These are phyloP conservation scores for Colletotrichum tanaceti DNA, from an alignment of 2,329 filamentous ascomycete genomes.

Conservation along the genomic window DNA sequence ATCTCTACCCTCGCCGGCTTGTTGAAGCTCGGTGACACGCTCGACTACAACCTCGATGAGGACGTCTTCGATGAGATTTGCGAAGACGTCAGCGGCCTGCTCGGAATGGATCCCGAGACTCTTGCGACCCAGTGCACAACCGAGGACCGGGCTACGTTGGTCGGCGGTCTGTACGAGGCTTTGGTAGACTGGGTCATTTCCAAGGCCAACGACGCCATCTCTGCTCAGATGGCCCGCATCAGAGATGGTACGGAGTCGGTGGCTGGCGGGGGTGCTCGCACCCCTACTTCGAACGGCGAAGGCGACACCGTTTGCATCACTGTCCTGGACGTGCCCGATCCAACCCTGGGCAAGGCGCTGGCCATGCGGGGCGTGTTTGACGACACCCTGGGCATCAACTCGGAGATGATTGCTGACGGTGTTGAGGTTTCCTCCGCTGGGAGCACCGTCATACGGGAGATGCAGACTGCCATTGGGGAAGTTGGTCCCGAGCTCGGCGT, in stretches of 20 bases:
- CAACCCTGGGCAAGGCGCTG: slow-evolving; percentile 85
- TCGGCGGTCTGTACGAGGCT: slow-evolving; percentile 90
- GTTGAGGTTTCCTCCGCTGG: slow-evolving; percentile 79
- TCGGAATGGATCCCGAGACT: slow-evolving; percentile 88
- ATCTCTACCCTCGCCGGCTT: slow-evolving; percentile 88
- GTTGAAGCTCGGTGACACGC: slow-evolving; percentile 89
- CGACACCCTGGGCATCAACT: slow-evolving; percentile 90
- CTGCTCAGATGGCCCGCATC: slow-evolving; percentile 76
- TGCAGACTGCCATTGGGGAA: slow-evolving; percentile 82
- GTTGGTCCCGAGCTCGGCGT: slow-evolving; percentile 84
- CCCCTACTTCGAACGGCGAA: slow-evolving; percentile 77
- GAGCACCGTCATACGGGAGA: slow-evolving; percentile 87
- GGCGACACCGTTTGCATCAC: slow-evolving; percentile 90
- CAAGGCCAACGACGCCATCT: slow-evolving; percentile 89
- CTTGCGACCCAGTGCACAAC: slow-evolving; percentile 83
- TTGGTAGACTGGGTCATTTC: slow-evolving; percentile 93
- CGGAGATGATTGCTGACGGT: slow-evolving; percentile 97
- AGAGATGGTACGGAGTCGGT: slow-evolving; percentile 75
- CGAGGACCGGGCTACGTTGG: slow-evolving; percentile 83
- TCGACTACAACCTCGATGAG: slow-evolving; percentile 85
- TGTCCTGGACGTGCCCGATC: slow-evolving; percentile 85
- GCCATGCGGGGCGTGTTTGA: slow-evolving; percentile 93
- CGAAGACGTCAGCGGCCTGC: slow-evolving; percentile 86
- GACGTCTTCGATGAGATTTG: slow-evolving; percentile 88
- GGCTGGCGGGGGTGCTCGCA: slow-evolving; percentile 70